Evolutionary conservation across 2,329 filamentous ascomycete species (phyloP).

Genomic region (Neospermospora avenae): DNA sequence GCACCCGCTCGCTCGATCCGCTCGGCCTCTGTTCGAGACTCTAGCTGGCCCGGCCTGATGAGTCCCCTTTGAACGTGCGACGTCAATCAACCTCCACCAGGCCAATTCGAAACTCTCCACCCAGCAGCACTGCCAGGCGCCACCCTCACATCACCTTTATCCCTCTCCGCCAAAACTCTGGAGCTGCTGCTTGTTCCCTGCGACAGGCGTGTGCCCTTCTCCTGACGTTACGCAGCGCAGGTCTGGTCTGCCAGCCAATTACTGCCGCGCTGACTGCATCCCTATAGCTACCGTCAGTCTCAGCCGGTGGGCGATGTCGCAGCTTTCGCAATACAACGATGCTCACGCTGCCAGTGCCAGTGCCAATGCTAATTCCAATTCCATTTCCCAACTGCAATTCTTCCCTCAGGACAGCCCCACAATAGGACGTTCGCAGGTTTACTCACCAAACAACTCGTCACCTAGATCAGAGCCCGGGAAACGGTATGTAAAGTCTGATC

Average conservation of each 20-base stretch:
- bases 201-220: neutral
- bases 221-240: neutral
- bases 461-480: conserved; percentile 26
- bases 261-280: conserved; percentile 2
- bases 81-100: conserved; percentile 29
- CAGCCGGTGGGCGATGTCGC: conserved; percentile 32
- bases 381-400: conserved; percentile 22
- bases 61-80: conserved; percentile 29
- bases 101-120: conserved; percentile 30
- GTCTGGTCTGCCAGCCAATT: conserved; percentile 18
- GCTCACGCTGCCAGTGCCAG: conserved; percentile 25
- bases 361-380: conserved; percentile 6
- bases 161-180: conserved; percentile 12
- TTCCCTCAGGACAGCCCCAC: conserved; percentile 32
- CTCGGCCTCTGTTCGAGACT: conserved; percentile 24
- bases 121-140: conserved; percentile 13
- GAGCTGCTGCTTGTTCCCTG: neutral
- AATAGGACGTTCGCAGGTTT: conserved; percentile 24
- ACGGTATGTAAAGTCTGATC: conserved; percentile 25
- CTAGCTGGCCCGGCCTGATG: conserved; percentile 27
- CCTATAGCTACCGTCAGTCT: conserved; percentile 22
- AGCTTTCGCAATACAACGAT: conserved; percentile 34
- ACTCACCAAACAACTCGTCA: conserved; percentile 27
- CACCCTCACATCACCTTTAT: neutral
- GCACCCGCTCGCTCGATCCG: conserved; percentile 20